Conservation (phyloP, 2,329 filamentous ascomycete genomes). For the Trichoderma afroharzianum region DNA sequence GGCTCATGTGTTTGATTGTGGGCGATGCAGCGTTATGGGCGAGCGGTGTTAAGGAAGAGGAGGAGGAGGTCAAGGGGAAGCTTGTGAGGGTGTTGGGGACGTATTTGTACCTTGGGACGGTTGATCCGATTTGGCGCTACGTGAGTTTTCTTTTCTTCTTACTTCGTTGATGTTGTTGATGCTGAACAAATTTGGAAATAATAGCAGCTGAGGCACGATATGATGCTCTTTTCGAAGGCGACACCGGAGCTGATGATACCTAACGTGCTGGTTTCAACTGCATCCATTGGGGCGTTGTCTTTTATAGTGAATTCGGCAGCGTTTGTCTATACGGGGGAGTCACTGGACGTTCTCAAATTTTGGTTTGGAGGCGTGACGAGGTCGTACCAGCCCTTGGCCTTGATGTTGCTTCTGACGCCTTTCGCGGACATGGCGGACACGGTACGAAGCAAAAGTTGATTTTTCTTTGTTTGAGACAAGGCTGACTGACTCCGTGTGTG, state of each 20-base stretch:
- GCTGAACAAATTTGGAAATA: neutral
- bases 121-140: conserved; percentile 24
- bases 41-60: neutral
- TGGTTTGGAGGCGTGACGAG: conserved; percentile 23
- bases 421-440: conserved; percentile 26
- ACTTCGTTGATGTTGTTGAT: neutral
- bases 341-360: conserved; percentile 17
- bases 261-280: neutral
- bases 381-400: conserved; percentile 16
- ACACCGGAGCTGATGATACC: neutral
- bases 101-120: conserved; percentile 23
- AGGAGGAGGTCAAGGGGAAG: neutral
- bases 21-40: conserved; percentile 11
- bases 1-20: neutral
- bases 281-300: neutral
- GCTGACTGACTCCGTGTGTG: neutral
- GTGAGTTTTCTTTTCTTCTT: conserved; percentile 16
- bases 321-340: conserved; percentile 16
- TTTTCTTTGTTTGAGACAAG: neutral
- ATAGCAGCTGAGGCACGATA: neutral
- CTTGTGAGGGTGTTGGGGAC: conserved; percentile 20
- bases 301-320: neutral
- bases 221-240: neutral
- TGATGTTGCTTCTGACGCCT: conserved; percentile 23
- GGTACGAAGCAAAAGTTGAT: neutral